phyloP scores from a whole-genome alignment of 2,329 filamentous ascomycete genomes.

The Nannizzia gypsea region DNA sequence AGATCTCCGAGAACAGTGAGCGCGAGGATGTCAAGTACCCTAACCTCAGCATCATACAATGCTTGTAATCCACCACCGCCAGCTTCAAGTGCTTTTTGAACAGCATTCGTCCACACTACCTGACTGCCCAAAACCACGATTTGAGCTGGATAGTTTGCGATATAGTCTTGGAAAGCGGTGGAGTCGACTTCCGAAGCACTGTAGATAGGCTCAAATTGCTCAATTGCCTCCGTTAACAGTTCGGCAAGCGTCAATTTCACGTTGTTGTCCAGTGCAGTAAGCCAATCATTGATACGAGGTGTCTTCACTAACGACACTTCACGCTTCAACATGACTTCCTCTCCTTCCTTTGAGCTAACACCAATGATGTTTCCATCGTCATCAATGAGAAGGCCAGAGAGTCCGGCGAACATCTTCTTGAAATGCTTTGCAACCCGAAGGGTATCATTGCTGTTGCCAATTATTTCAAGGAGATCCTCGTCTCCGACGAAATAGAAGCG shows the following conservation, averaged over 20 bases:
- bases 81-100: conserved; percentile 62
- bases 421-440: conserved; percentile 95
- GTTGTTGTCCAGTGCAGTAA: conserved; percentile 78
- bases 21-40: conserved; percentile 74
- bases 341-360: conserved; percentile 90
- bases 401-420: conserved; percentile 99
- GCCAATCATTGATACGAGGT: conserved; percentile 96
- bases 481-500: conserved; percentile 99
- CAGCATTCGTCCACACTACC: conserved; percentile 80
- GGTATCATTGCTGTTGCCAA: conserved; percentile 97
- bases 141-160: conserved; percentile 76
- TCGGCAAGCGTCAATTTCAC: conserved; percentile 95
- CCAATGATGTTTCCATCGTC: conserved; percentile 82
- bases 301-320: conserved; percentile 88
- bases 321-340: conserved; percentile 75
- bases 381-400: conserved; percentile 81
- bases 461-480: conserved; percentile 96
- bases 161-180: conserved; percentile 63
- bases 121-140: conserved; percentile 92
- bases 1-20: conserved; percentile 83
- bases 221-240: conserved; percentile 72
- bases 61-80: conserved; percentile 58
- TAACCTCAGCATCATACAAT: conserved; percentile 71
- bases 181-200: conserved; percentile 57
- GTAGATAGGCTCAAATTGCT: conserved; percentile 70